Percentiles rank a stretch among this genome's conserved stretches.
Evolutionary conservation across 306 rosid species (phyloP).

Genomic region (Lotus japonicus): DNA sequence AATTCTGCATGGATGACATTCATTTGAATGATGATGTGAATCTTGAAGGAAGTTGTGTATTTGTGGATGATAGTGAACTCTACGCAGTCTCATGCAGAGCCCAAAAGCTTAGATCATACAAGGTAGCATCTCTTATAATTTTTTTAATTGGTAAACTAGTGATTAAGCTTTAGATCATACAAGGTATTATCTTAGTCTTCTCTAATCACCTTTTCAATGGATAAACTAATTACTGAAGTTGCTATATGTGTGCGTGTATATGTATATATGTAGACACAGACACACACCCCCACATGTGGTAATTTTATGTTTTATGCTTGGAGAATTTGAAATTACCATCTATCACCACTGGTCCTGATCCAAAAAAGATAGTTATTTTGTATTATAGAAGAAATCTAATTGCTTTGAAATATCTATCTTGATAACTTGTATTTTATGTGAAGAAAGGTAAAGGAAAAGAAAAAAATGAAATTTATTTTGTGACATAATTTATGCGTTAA

Average conservation of each 20-base stretch:
- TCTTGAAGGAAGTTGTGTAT: conserved; percentile 40
- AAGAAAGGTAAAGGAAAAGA: too few relatives aligned
- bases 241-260: not conserved
- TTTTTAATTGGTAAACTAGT: not conserved
- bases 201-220: too few relatives aligned
- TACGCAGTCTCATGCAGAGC: conserved; percentile 47
- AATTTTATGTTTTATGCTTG: not conserved
- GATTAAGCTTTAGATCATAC: conserved; percentile 71
- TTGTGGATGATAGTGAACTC: conserved; percentile 46
- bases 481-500: not conserved
- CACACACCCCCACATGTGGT: not conserved
- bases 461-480: not conserved
- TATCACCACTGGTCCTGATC: not conserved
- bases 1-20: conserved; percentile 44
- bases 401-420: conserved; percentile 1
- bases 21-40: conserved; percentile 47
- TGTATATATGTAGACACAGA: not conserved
- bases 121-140: conserved; percentile 35
- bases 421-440: not conserved
- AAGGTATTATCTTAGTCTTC: conserved; percentile 35
- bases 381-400: not conserved
- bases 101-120: conserved; percentile 70
- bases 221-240: too few relatives aligned
- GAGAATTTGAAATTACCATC: not conserved
- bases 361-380: not conserved